These are phyloP conservation scores for Rosellinia necatrix DNA, from an alignment of 2,329 filamentous ascomycete genomes.

Conservation along the genomic window DNA sequence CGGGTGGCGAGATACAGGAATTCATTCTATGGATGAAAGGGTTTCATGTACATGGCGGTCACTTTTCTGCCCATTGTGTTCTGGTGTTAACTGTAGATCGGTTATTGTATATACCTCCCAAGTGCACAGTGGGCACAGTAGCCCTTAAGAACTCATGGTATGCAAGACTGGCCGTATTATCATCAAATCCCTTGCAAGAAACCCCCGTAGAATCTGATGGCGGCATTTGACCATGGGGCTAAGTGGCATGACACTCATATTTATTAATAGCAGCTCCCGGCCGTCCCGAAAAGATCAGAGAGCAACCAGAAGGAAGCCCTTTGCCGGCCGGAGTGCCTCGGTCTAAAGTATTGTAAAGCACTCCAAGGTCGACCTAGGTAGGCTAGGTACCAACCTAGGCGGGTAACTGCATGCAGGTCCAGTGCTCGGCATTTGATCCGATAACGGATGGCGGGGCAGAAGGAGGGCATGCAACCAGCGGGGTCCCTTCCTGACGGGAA, in stretches of 20 bases:
- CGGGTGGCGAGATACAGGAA: no score
- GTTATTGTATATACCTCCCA: constrained; percentile 19
- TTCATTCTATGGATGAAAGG: constrained; percentile 40
- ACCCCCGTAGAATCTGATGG: not conserved
- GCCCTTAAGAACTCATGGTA: constrained; percentile 8
- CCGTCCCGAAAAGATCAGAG: no score
- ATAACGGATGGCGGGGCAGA: constrained; percentile 40
- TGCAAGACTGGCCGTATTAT: not conserved
- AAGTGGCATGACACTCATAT: no score
- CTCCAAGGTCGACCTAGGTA: not conserved
- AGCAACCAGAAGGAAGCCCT: no score
- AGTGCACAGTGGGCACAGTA: not conserved
- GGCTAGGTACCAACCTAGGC: not conserved
- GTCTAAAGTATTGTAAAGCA: no score
- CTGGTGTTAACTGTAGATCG: constrained; percentile 4
- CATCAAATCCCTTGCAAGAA: not conserved
- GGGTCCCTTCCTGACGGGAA: constrained; percentile 27
- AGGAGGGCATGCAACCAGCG: constrained; percentile 7
- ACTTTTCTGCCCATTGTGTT: not conserved
- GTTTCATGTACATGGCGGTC: constrained; percentile 24
- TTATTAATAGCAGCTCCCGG: no score
- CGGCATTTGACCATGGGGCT: constrained; percentile 10
- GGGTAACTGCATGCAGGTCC: constrained; percentile 29
- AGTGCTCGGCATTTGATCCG: constrained; percentile 79
- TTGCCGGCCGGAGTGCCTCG: no score